Percentiles rank a stretch among this genome's conserved stretches.
Evolutionary conservation across 1,284 basidiomycete genomes (phyloP).

Genomic region (Exsudoporus floridanus): DNA sequence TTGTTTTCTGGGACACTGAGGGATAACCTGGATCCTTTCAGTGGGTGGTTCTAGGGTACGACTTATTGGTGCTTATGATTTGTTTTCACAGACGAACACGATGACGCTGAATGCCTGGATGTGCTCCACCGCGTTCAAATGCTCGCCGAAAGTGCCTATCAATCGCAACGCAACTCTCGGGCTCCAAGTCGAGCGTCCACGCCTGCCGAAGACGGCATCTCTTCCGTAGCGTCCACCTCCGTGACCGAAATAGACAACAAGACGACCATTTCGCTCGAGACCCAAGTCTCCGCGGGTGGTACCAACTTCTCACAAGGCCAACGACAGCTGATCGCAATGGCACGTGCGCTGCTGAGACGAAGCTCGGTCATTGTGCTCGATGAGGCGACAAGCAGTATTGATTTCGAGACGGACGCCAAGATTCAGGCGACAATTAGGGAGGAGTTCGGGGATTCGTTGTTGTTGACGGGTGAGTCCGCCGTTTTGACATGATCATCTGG

Average conservation of each 20-base stretch:
- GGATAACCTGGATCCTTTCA: conserved; percentile 87
- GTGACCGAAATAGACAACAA: conserved; percentile 38
- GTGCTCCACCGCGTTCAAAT: conserved; percentile 47
- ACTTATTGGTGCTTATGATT: background rate
- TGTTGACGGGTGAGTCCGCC: conserved; percentile 43
- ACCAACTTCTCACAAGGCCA: conserved; percentile 75
- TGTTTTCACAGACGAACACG: conserved; percentile 60
- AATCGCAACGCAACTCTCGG: conserved; percentile 43
- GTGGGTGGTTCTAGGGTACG: conserved; percentile 30
- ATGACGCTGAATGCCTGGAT: conserved; percentile 76
- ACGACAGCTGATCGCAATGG: conserved; percentile 67
- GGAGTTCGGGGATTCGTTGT: conserved; percentile 54
- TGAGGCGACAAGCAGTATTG: conserved; percentile 65
- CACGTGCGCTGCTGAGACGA: conserved; percentile 60
- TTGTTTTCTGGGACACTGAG: conserved; percentile 86
- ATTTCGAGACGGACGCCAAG: conserved; percentile 59
- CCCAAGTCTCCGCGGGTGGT: conserved; percentile 62
- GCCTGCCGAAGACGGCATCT: conserved; percentile 9
- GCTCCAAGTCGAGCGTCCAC: conserved; percentile 22
- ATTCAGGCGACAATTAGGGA: conserved; percentile 68
- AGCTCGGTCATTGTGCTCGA: conserved; percentile 70
- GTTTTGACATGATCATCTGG: background rate
- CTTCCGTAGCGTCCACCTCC: conserved; percentile 14
- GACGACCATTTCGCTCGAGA: conserved; percentile 52
- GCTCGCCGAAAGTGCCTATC: conserved; percentile 47